These are phyloP conservation scores for Mucor indicus DNA, from an alignment of 371 early-diverging fungal species.

Conservation along the genomic window DNA sequence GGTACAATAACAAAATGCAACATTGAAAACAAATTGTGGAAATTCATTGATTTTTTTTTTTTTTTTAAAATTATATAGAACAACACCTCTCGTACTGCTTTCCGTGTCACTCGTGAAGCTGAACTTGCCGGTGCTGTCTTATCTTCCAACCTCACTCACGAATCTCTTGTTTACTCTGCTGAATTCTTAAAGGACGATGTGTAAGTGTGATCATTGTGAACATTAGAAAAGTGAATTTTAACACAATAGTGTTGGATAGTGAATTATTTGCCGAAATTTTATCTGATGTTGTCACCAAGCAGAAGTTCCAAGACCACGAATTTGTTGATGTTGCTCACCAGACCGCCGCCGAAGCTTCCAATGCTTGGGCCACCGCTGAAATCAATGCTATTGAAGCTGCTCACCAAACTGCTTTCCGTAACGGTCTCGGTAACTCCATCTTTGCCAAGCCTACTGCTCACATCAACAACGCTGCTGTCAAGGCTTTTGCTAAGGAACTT, in stretches of 20 bases:
- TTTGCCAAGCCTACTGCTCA: conserved; percentile 68
- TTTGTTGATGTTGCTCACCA: conserved; percentile 70
- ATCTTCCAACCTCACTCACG: conserved; percentile 77
- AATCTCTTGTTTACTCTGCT: conserved; percentile 81
- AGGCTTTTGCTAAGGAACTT: conserved; percentile 68
- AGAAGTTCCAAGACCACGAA: conserved; percentile 86
- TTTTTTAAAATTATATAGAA: conserved; percentile 40
- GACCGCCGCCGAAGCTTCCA: conserved; percentile 68
- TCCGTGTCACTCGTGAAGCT: conserved; percentile 88
- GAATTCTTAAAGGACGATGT: conserved; percentile 90
- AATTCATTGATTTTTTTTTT: not conserved
- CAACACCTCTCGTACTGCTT: conserved; percentile 79
- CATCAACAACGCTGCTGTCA: conserved; percentile 61
- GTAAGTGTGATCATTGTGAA: conserved; percentile 50
- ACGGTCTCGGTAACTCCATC: conserved; percentile 93
- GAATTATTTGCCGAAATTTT: conserved; percentile 87
- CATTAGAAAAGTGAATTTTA: not conserved
- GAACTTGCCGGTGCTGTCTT: conserved; percentile 91
- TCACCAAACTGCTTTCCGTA: conserved; percentile 91
- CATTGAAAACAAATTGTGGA: not conserved
- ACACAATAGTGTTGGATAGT: conserved; percentile 31
- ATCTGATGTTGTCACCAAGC: conserved; percentile 72
- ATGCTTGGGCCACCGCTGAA: conserved; percentile 67
- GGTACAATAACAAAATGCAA: conserved; percentile 48
- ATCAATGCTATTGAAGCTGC: conserved; percentile 74